A percentile compares a stretch with the other conserved stretches of the same genome.
phyloP scores from a whole-genome alignment of 2,329 filamentous ascomycete species.

The Fusarium udum region DNA sequence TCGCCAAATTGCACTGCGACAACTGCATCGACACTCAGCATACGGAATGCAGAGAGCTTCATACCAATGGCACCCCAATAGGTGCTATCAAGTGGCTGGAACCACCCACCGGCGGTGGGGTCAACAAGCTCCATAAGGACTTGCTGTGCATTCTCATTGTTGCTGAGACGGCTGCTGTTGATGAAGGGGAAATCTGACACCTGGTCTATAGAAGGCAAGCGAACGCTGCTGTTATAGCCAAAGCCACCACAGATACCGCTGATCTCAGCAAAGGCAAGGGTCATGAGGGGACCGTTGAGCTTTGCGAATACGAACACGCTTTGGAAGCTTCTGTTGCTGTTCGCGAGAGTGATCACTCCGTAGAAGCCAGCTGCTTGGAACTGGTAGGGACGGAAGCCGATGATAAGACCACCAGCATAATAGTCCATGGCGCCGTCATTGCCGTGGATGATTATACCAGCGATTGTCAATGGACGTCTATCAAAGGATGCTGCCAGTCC shows the following conservation, averaged over 20 bases:
- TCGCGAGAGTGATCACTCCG: constrained; percentile 34
- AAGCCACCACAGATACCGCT: constrained; percentile 50
- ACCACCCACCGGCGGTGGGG: constrained; percentile 40
- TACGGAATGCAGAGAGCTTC: constrained; percentile 51
- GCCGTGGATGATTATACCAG: constrained; percentile 47
- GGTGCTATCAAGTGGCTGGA: constrained; percentile 41
- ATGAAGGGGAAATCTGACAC: constrained; percentile 36
- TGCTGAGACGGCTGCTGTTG: neutral
- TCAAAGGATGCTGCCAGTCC: constrained; percentile 49
- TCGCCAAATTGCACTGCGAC: constrained; percentile 47
- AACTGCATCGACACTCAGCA: constrained; percentile 50
- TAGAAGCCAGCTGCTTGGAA: constrained; percentile 55
- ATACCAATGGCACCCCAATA: constrained; percentile 54
- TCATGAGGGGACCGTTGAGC: constrained; percentile 52
- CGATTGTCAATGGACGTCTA: constrained; percentile 48
- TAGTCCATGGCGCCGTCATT: constrained; percentile 40
- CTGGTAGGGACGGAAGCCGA: constrained; percentile 49
- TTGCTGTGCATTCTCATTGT: neutral
- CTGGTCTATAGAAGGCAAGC: constrained; percentile 41
- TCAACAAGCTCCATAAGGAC: neutral
- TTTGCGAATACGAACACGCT: constrained; percentile 51
- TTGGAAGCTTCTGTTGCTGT: constrained; percentile 31
- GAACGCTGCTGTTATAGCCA: constrained; percentile 51
- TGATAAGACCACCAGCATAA: constrained; percentile 50
- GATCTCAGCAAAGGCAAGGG: constrained; percentile 51